Conservation (phyloP, 2,329 filamentous ascomycete species). For the Fusarium paranaense region DNA sequence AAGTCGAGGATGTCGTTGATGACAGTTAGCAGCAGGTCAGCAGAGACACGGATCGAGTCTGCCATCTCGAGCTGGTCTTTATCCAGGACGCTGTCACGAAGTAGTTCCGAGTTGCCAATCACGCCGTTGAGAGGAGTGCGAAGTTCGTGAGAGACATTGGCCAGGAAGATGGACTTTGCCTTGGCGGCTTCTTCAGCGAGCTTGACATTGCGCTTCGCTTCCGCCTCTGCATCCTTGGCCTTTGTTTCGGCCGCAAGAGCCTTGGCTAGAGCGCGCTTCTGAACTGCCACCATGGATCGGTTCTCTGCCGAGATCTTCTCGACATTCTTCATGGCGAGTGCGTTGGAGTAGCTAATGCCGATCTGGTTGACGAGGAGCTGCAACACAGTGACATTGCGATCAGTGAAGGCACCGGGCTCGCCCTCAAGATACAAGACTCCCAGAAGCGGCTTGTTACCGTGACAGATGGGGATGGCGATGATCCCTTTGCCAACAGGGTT, state of each 20-base stretch:
- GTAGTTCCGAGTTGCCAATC: slow-evolving; percentile 87
- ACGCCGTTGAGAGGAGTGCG: slow-evolving; percentile 88
- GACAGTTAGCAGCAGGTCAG: slow-evolving; percentile 87
- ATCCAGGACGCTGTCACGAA: slow-evolving; percentile 80
- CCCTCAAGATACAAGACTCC: slow-evolving; percentile 83
- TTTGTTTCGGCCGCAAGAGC: slow-evolving; percentile 80
- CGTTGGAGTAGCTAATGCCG: slow-evolving; percentile 77
- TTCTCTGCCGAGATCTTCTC: slow-evolving; percentile 85
- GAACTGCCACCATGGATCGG: slow-evolving; percentile 80
- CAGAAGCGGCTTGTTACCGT: slow-evolving; percentile 76
- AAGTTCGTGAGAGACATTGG: slow-evolving; percentile 84
- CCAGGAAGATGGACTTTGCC: slow-evolving; percentile 84
- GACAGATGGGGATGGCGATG: slow-evolving; percentile 83
- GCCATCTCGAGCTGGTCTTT: slow-evolving; percentile 86
- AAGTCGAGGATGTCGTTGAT: slow-evolving; percentile 98
- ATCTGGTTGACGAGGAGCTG: slow-evolving; percentile 84
- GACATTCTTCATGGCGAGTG: slow-evolving; percentile 74
- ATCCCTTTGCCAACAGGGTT: slow-evolving; percentile 79
- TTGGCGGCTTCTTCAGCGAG: slow-evolving; percentile 86
- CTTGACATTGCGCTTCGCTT: slow-evolving; percentile 82
- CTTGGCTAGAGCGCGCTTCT: slow-evolving; percentile 78
- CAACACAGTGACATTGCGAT: slow-evolving; percentile 75
- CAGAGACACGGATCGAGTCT: slow-evolving; percentile 87
- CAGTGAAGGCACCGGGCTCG: slow-evolving; percentile 80
- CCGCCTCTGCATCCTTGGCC: slow-evolving; percentile 80